phyloP scores from a whole-genome alignment of 192 early-diverging fungal species.

The Backusella circina region DNA sequence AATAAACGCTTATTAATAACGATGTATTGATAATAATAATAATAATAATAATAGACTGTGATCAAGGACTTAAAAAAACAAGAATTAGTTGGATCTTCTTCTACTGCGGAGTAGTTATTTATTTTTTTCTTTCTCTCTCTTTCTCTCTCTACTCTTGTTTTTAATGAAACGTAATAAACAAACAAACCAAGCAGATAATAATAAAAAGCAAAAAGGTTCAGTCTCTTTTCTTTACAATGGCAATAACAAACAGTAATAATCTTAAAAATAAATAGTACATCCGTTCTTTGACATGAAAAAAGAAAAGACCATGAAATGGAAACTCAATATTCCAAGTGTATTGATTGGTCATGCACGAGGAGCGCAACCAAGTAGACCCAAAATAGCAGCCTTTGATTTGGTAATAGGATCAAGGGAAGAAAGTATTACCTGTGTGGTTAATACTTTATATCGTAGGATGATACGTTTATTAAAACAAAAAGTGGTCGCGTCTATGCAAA shows the following conservation, averaged over 20 bases:
- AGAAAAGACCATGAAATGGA: background rate
- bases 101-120: background rate
- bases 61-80: conserved; percentile 10
- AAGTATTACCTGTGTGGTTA: background rate
- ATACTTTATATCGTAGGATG: conserved; percentile 47
- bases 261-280: background rate
- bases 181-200: background rate
- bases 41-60: background rate
- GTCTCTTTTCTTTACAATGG: background rate
- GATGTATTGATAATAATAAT: background rate
- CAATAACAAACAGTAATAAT: background rate
- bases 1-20: too few relatives aligned
- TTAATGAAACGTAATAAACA: conserved; percentile 2
- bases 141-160: background rate
- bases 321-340: background rate
- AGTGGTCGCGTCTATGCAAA: conserved; percentile 61
- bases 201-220: conserved; percentile 9
- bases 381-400: conserved; percentile 71
- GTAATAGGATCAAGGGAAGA: conserved; percentile 20
- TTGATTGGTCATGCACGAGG: background rate
- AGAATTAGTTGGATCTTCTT: background rate
- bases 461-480: conserved; percentile 67
- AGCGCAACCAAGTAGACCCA: conserved; percentile 1
- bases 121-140: background rate
- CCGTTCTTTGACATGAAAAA: conserved; percentile 14